phyloP scores from a whole-genome alignment of 78 protist genomes.

The Dictyostelium capitatum region DNA sequence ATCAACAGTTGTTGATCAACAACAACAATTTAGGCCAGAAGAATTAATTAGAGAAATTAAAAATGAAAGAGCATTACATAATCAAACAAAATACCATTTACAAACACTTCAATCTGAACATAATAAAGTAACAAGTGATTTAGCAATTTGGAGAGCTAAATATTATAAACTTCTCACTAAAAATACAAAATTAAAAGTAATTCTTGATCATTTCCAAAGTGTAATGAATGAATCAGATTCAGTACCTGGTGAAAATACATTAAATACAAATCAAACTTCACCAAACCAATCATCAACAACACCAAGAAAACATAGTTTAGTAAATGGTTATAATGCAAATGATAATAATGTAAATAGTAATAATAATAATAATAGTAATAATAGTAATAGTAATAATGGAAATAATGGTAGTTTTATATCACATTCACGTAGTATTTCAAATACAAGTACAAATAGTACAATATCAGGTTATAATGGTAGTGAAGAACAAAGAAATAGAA shows the following conservation, averaged over 20 bases:
- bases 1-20: not conserved
- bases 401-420: not conserved
- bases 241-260: not conserved
- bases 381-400: no score
- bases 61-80: slow-evolving; percentile 14
- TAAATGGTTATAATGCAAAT: not conserved
- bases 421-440: not conserved
- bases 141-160: slow-evolving; percentile 19
- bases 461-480: not conserved
- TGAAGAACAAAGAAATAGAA: not conserved
- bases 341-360: not conserved
- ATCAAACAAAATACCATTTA: slow-evolving; percentile 10
- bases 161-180: slow-evolving; percentile 5
- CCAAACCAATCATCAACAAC: not conserved
- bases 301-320: slow-evolving; percentile 3
- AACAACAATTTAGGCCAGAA: not conserved
- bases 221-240: slow-evolving; percentile 18
- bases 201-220: slow-evolving; percentile 26
- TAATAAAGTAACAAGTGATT: not conserved
- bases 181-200: slow-evolving; percentile 12
- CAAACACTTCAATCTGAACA: slow-evolving; percentile 10
- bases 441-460: not conserved
- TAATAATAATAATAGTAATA: no score
- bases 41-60: not conserved
- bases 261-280: not conserved